Conservation (phyloP, 441 rosid species). For the Hura crepitans region DNA sequence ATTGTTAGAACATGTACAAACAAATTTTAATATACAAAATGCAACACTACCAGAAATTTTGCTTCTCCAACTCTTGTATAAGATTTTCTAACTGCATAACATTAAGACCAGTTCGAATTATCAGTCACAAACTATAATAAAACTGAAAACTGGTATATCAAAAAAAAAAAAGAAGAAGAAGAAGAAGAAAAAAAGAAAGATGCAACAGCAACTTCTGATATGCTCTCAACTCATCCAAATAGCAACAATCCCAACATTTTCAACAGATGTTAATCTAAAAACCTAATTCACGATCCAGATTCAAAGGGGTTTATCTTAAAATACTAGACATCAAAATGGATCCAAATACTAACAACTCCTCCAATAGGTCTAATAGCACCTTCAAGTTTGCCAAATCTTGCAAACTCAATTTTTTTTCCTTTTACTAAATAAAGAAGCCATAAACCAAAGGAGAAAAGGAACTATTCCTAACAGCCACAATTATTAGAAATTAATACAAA, state of each 20-base stretch:
- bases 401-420: background rate
- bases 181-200: background rate
- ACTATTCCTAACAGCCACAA: conserved; percentile 7
- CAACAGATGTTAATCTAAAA: too few relatives aligned
- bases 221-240: background rate
- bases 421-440: background rate
- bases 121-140: conserved; percentile 4
- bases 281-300: background rate
- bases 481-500: background rate
- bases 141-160: background rate
- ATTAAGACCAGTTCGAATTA: conserved; percentile 29
- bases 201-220: background rate
- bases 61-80: conserved; percentile 69
- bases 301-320: background rate
- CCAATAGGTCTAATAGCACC: background rate
- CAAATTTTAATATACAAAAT: conserved; percentile 13
- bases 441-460: background rate
- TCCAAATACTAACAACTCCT: background rate
- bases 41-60: conserved; percentile 59
- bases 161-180: background rate
- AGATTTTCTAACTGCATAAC: conserved; percentile 66
- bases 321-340: background rate
- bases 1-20: conserved; percentile 16
- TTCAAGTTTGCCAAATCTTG: background rate
- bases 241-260: background rate